Evolutionary conservation across 495 filamentous ascomycete species (phyloP).

Genomic region (Staphylotrichum longicolle): DNA sequence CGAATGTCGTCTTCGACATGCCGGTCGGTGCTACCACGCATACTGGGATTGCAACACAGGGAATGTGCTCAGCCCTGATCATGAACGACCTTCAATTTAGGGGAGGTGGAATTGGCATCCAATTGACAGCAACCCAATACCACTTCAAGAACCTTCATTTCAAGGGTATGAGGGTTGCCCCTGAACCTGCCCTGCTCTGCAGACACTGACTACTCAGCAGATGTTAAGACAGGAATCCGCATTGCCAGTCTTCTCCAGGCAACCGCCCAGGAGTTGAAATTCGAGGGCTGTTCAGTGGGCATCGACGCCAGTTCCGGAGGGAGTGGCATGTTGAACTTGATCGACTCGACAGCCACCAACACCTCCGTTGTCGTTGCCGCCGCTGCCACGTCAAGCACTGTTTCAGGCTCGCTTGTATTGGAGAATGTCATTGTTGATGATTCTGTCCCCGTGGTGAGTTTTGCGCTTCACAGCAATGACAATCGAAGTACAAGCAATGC

Average conservation of each 20-base stretch:
- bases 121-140: slow-evolving; percentile 51
- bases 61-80: slow-evolving; percentile 42
- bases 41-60: slow-evolving; percentile 42
- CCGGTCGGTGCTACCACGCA: slow-evolving; percentile 39
- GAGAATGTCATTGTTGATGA: slow-evolving; percentile 42
- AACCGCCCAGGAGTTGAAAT: slow-evolving; percentile 42
- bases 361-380: slow-evolving; percentile 43
- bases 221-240: slow-evolving; percentile 35
- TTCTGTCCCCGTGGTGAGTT: slow-evolving; percentile 22
- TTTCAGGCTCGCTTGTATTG: slow-evolving; percentile 53
- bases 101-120: slow-evolving; percentile 52
- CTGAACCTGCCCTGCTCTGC: no score
- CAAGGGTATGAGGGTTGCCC: slow-evolving; percentile 15
- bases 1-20: slow-evolving; percentile 65
- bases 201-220: slow-evolving; percentile 2
- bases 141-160: slow-evolving; percentile 51
- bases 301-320: slow-evolving; percentile 56
- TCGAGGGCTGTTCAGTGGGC: slow-evolving; percentile 53
- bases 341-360: slow-evolving; percentile 43
- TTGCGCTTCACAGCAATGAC: neutral
- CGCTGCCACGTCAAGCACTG: slow-evolving; percentile 29
- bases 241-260: slow-evolving; percentile 40
- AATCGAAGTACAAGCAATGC: neutral
- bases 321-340: slow-evolving; percentile 38
- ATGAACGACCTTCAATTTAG: slow-evolving; percentile 50